Conservation (phyloP, 2,329 filamentous ascomycete species). For the Geosmithia flava region DNA sequence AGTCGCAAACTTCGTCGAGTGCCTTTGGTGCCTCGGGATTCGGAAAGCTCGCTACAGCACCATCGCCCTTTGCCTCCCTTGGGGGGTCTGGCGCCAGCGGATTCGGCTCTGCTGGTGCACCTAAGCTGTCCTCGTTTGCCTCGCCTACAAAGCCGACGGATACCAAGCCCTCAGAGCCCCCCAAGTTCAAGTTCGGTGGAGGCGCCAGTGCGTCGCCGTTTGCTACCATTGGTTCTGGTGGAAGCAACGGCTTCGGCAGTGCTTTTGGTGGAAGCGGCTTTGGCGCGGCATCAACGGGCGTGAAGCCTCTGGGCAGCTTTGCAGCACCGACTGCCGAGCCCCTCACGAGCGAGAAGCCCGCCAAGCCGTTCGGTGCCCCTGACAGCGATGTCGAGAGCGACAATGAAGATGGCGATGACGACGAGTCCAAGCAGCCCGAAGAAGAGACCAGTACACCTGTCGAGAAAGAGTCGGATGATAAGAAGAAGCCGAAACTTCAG, state of each 20-base stretch:
- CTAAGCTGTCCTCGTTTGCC: slow-evolving; percentile 19
- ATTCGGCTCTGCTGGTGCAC: slow-evolving; percentile 33
- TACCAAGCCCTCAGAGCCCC: slow-evolving; percentile 15
- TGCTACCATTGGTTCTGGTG: slow-evolving; percentile 24
- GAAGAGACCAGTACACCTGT: slow-evolving; percentile 32
- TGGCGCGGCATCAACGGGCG: slow-evolving; percentile 22
- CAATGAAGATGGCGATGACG: slow-evolving; percentile 22
- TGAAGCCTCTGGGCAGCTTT: slow-evolving; percentile 51
- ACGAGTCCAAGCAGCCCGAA: slow-evolving; percentile 27
- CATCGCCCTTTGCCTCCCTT: slow-evolving; percentile 52
- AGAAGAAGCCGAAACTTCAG: slow-evolving; percentile 54
- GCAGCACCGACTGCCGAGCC: slow-evolving; percentile 43
- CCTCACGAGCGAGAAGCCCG: slow-evolving; percentile 45
- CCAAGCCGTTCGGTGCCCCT: slow-evolving; percentile 67
- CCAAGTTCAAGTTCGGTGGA: slow-evolving; percentile 38
- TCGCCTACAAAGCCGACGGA: slow-evolving; percentile 9
- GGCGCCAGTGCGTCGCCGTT: slow-evolving; percentile 32
- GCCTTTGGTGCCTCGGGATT: slow-evolving; percentile 60
- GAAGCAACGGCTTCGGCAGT: slow-evolving; percentile 34
- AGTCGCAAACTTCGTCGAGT: slow-evolving; percentile 34
- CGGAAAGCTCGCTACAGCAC: slow-evolving; percentile 49
- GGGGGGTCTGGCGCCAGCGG: slow-evolving; percentile 32
- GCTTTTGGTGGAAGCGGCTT: slow-evolving; percentile 31
- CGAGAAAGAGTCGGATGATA: slow-evolving; percentile 47
- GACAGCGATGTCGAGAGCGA: slow-evolving; percentile 48